Evolutionary conservation across 202 grass and related monocot species (phyloP).

Genomic region (Schoenoplectus tabernaemontani): DNA sequence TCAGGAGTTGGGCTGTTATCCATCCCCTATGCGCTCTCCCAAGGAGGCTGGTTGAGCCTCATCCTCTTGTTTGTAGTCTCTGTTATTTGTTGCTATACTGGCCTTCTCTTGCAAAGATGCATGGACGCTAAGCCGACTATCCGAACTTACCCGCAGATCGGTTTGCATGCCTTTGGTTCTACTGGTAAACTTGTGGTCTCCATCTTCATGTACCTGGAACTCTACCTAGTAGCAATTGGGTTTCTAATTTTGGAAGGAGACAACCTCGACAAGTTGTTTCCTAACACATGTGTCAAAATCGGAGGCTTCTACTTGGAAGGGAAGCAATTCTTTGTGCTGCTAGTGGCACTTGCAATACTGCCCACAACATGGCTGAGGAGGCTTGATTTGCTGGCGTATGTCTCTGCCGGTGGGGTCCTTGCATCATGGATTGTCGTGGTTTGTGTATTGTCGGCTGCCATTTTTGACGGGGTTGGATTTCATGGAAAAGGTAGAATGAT

Average conservation of each 20-base stretch:
- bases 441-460: slow-evolving; percentile 50
- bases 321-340: slow-evolving; percentile 63
- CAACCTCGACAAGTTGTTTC: slow-evolving; percentile 78
- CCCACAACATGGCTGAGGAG: slow-evolving; percentile 70
- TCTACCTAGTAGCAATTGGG: slow-evolving; percentile 71
- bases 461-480: slow-evolving; percentile 56
- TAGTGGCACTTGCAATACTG: slow-evolving; percentile 46
- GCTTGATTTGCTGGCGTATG: slow-evolving; percentile 49
- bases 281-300: slow-evolving; percentile 33
- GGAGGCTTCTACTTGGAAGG: slow-evolving; percentile 25
- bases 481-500: slow-evolving; percentile 36
- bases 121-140: slow-evolving; percentile 31
- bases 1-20: slow-evolving; percentile 67
- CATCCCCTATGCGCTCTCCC: slow-evolving; percentile 65
- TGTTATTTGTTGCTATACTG: slow-evolving; percentile 65
- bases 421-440: slow-evolving; percentile 50
- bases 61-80: slow-evolving; percentile 38
- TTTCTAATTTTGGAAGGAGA: slow-evolving; percentile 85
- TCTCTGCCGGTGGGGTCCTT: slow-evolving; percentile 66
- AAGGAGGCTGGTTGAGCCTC: slow-evolving; percentile 78
- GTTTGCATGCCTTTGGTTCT: slow-evolving; percentile 53
- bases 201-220: slow-evolving; percentile 65
- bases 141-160: slow-evolving; percentile 63
- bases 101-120: slow-evolving; percentile 65
- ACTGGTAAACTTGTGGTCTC: slow-evolving; percentile 49